phyloP scores from a whole-genome alignment of 441 rosid species.

The Rhodomyrtus psidioides region DNA sequence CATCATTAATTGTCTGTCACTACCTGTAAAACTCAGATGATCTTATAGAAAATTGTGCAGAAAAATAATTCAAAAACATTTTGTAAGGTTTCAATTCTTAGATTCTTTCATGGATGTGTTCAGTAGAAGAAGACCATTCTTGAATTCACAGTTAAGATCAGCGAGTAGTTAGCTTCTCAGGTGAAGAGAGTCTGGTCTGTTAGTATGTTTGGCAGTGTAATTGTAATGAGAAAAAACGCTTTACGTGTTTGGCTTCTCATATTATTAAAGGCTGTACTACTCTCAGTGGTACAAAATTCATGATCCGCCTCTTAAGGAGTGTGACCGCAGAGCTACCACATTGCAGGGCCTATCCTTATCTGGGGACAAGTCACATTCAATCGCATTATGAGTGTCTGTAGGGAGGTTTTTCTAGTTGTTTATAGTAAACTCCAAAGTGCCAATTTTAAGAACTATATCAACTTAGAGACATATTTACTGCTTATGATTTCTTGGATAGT shows the following conservation, averaged over 20 bases:
- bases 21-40: background rate
- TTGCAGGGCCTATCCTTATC: background rate
- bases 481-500: background rate
- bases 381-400: background rate
- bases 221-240: background rate
- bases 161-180: background rate
- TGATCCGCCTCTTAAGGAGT: background rate
- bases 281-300: background rate
- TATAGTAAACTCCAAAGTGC: background rate
- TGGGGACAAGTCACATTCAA: background rate
- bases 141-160: background rate
- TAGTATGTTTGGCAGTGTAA: background rate
- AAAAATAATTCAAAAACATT: background rate
- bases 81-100: background rate
- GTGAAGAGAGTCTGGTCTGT: background rate
- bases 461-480: background rate
- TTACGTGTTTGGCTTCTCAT: background rate
- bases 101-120: background rate
- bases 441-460: background rate
- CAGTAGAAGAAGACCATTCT: background rate
- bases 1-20: background rate
- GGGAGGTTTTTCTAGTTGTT: background rate
- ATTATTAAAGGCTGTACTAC: background rate
- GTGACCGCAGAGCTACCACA: background rate
- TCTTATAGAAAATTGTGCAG: background rate